phyloP scores from a whole-genome alignment of 352 stramenopile species.

The Phytophthora ramorum region DNA sequence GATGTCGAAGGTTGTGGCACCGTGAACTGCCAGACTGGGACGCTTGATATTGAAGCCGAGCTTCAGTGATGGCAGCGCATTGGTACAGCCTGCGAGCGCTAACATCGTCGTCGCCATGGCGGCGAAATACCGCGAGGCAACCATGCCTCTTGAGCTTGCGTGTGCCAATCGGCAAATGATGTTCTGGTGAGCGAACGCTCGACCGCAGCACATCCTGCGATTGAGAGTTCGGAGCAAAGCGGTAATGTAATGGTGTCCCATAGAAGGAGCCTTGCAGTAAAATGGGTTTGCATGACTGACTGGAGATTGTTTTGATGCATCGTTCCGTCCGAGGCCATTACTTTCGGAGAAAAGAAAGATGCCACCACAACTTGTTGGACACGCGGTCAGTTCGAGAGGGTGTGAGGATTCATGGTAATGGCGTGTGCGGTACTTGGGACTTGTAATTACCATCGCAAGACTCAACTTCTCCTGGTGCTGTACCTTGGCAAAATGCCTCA shows the following conservation, averaged over 20 bases:
- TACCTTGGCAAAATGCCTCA: too few species aligned
- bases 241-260: not conserved
- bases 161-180: constrained; percentile 13
- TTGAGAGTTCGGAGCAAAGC: constrained; percentile 1
- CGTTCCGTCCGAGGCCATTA: too few species aligned
- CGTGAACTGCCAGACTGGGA: constrained; percentile 46
- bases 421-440: too few species aligned
- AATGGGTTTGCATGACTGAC: too few species aligned
- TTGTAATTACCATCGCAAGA: too few species aligned
- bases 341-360: too few species aligned
- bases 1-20: constrained; percentile 41
- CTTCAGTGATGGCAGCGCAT: constrained; percentile 25
- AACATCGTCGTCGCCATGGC: not conserved
- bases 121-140: constrained; percentile 2
- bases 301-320: too few species aligned
- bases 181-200: not conserved
- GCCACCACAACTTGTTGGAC: too few species aligned
- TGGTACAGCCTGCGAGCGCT: not conserved
- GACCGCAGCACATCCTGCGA: constrained; percentile 10
- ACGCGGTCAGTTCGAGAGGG: too few species aligned
- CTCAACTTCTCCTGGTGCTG: too few species aligned
- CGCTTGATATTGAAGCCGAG: constrained; percentile 47
- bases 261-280: not conserved
- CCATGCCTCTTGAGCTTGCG: constrained; percentile 4
- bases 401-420: too few species aligned